Conservation (phyloP, 805 yeast genomes). For the Metschnikowia colocasiae region DNA sequence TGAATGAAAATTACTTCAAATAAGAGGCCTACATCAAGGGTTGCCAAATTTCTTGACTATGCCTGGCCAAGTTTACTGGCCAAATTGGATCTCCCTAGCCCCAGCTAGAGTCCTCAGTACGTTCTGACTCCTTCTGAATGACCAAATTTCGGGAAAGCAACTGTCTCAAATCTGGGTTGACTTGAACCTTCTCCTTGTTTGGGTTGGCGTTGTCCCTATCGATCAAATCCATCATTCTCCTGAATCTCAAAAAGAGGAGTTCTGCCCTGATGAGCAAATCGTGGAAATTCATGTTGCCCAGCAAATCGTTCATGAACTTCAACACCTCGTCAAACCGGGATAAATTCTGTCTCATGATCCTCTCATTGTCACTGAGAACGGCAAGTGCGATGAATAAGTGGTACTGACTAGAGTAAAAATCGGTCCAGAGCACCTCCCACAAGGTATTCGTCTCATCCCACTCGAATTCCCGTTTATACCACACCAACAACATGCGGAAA, state of each 20-base stretch:
- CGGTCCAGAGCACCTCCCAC: slow-evolving; percentile 96
- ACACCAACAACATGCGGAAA: slow-evolving; percentile 89
- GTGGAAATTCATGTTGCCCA: slow-evolving; percentile 68
- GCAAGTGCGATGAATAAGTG: slow-evolving; percentile 86
- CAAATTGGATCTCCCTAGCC: slow-evolving; percentile 24
- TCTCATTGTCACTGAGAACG: slow-evolving; percentile 81
- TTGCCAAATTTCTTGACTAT: no score
- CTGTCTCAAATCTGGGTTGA: slow-evolving; percentile 53
- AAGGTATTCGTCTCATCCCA: slow-evolving; percentile 71
- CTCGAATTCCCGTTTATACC: slow-evolving; percentile 89
- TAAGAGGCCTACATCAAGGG: neutral
- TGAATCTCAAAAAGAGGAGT: slow-evolving; percentile 72
- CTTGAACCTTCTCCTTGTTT: slow-evolving; percentile 23
- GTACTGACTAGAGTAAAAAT: slow-evolving; percentile 79
- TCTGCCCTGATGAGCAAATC: slow-evolving; percentile 84
- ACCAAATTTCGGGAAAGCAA: slow-evolving; percentile 60
- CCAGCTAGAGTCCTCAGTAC: slow-evolving; percentile 45
- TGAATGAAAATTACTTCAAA: no score
- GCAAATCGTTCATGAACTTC: slow-evolving; percentile 87
- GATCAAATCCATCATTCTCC: slow-evolving; percentile 73
- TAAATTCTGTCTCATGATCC: slow-evolving; percentile 69
- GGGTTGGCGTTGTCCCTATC: slow-evolving; percentile 47
- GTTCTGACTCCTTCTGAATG: slow-evolving; percentile 56
- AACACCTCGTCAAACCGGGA: slow-evolving; percentile 85
- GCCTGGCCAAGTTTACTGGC: slow-evolving; percentile 24